Base-by-base conservation (phyloP, 345 rosid genomes). In the Lumnitzera racemosa region DNA sequence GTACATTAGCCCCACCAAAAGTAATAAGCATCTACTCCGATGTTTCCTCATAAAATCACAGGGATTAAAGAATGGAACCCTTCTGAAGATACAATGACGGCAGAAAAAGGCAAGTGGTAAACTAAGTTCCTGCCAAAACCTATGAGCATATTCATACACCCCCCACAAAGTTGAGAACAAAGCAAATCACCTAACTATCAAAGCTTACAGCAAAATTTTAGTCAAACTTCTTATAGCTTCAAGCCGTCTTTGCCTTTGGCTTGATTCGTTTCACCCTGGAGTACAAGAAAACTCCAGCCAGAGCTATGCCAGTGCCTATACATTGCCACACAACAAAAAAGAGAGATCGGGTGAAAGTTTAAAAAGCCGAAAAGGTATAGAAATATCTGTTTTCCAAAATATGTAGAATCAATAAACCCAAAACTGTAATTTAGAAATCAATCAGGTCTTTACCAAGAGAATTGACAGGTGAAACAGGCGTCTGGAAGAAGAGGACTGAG, bases 231-330 rank as follows among this genome's bases (percentile, higher is more conserved):
- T n/a, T 15, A 46, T 20, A 52, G 0, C 57, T 62, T 74, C 65
- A 79, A 63, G 74, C 74, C 24, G 74, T 58, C 71, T 80, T 80
- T 13, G 67, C 60, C 76, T 76, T 79, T 12, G 84, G 71, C 66
- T 76, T 80, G 27, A 76, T 70, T 53, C 83, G 65, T 58, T 79
- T 79, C 66, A 80, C 75, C 31, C 84, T 71, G 8, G 81, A 80
- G 67, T 80, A 80, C 23, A 80, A 76, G 43, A 80, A 80, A 46
- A 80, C 84, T 71, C 84, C 84, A 15, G 75, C 77, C 51, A 80
- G 79, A 31, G 84, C 84, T 27, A 80, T 16, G 15, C 70, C 81
- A 13, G 84, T 80, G 23, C 84, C 84, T 80, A 24, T 53, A 12
- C 13, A 47, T 24, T 64, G 43, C 51, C 58, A 43, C 51, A 13